Percentiles rank a stretch among this genome's conserved stretches.
phyloP scores from a whole-genome alignment of 2,329 filamentous ascomycete species.

The Aciculosporium take region DNA sequence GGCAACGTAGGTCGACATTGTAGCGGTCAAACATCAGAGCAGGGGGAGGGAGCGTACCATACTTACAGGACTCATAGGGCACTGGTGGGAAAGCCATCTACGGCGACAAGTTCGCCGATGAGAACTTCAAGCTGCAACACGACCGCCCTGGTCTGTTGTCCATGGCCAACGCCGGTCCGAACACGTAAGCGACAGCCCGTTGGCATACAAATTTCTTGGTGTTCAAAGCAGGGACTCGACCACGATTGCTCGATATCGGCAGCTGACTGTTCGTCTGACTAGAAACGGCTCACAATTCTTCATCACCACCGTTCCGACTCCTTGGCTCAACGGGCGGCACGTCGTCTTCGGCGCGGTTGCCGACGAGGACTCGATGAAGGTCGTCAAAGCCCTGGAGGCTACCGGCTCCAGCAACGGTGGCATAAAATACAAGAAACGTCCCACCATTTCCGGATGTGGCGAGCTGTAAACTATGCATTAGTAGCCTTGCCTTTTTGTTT shows the following conservation, averaged over 20 bases:
- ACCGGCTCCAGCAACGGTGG: constrained; percentile 40
- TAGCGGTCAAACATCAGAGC: background rate
- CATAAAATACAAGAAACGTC: constrained; percentile 41
- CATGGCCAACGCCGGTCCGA: constrained; percentile 90
- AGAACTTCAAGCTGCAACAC: constrained; percentile 78
- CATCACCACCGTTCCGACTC: constrained; percentile 81
- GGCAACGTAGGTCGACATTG: constrained; percentile 54
- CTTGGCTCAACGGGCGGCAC: constrained; percentile 72
- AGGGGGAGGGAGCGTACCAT: background rate
- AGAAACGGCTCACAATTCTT: constrained; percentile 99
- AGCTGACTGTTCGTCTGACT: background rate
- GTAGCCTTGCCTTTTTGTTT: constrained; percentile 5
- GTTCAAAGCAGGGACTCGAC: background rate
- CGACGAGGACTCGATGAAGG: constrained; percentile 30
- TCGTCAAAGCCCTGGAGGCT: constrained; percentile 49
- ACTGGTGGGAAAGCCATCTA: constrained; percentile 91
- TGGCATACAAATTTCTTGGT: background rate
- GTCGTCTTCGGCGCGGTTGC: constrained; percentile 71
- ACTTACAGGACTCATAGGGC: constrained; percentile 43
- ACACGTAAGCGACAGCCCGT: constrained; percentile 49
- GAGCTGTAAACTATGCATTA: constrained; percentile 25
- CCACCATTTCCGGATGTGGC: constrained; percentile 43
- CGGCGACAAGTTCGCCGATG: constrained; percentile 84
- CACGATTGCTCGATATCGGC: background rate
- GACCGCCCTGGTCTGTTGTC: constrained; percentile 63